phyloP scores from a whole-genome alignment of 1,284 basidiomycete species.

The Garcileccinum viscosum region DNA sequence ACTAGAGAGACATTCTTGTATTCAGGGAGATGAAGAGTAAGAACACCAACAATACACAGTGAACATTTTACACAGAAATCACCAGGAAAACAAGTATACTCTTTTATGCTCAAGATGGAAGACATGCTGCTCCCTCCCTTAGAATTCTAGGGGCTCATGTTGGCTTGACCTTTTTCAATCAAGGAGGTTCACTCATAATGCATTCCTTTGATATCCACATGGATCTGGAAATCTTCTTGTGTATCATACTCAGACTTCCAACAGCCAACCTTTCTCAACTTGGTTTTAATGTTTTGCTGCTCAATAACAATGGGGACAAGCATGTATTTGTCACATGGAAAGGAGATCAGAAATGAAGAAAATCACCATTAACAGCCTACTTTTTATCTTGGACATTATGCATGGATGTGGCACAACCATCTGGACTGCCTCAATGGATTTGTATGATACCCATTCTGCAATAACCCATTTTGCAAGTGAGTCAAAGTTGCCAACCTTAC shows the following conservation, averaged over 20 bases:
- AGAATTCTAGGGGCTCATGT: neutral
- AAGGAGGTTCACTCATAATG: neutral
- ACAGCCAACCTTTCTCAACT: neutral
- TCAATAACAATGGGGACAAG: neutral
- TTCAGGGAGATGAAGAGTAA: neutral
- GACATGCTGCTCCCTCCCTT: neutral
- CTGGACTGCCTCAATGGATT: neutral
- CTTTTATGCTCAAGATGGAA: neutral
- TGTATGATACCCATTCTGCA: no score
- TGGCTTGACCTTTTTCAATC: neutral
- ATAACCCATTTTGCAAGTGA: no score
- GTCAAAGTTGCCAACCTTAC: no score
- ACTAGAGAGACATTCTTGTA: neutral
- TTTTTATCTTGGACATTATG: neutral
- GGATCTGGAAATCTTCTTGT: neutral
- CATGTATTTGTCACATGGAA: neutral
- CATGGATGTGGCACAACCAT: neutral
- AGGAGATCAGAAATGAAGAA: neutral
- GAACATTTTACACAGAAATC: neutral
- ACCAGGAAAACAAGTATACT: neutral
- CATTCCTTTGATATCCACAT: neutral
- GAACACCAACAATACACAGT: neutral
- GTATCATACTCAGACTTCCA: neutral
- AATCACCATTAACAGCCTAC: neutral
- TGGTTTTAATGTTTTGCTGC: neutral